phyloP scores from a whole-genome alignment of 2,329 filamentous ascomycete species.

The Xylaria sp. region DNA sequence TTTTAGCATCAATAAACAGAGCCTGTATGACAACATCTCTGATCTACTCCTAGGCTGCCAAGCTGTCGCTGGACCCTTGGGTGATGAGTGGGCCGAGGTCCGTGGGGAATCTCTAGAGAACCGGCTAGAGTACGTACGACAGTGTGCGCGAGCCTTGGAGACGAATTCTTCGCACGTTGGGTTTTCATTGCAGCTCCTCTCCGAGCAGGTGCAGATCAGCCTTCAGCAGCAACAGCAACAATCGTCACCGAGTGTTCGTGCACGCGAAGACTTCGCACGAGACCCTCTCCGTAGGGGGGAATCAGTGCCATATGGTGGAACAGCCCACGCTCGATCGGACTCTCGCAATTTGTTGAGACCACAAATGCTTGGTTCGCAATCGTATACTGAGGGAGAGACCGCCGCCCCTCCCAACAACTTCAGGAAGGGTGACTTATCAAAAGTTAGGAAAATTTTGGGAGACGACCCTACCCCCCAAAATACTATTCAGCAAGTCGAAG shows the following conservation, averaged over 20 bases:
- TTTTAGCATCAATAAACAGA: conserved; percentile 91
- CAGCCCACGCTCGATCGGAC: conserved; percentile 65
- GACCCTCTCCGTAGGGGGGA: conserved; percentile 67
- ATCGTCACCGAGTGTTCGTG: conserved; percentile 48
- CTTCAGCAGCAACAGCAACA: conserved; percentile 52
- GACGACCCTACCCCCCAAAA: conserved; percentile 67
- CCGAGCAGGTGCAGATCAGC: conserved; percentile 77
- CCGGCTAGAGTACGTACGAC: conserved; percentile 81
- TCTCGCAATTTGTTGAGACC: conserved; percentile 61
- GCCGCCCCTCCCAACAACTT: conserved; percentile 58
- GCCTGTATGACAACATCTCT: conserved; percentile 90
- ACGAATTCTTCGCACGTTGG: conserved; percentile 87
- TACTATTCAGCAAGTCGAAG: conserved; percentile 67
- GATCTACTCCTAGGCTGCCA: conserved; percentile 90
- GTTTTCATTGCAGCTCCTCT: conserved; percentile 86
- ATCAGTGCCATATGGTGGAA: conserved; percentile 63
- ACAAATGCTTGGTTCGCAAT: conserved; percentile 65
- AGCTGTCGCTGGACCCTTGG: conserved; percentile 87
- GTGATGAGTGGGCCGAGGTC: conserved; percentile 96
- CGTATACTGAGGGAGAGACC: conserved; percentile 70
- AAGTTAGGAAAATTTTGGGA: conserved; percentile 73
- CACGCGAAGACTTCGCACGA: conserved; percentile 59
- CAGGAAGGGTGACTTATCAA: conserved; percentile 69
- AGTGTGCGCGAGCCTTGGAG: conserved; percentile 82
- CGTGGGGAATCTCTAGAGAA: conserved; percentile 89